These are phyloP conservation scores for Aspergillus nidulans DNA, from an alignment of 495 filamentous ascomycete species.

Conservation along the genomic window DNA sequence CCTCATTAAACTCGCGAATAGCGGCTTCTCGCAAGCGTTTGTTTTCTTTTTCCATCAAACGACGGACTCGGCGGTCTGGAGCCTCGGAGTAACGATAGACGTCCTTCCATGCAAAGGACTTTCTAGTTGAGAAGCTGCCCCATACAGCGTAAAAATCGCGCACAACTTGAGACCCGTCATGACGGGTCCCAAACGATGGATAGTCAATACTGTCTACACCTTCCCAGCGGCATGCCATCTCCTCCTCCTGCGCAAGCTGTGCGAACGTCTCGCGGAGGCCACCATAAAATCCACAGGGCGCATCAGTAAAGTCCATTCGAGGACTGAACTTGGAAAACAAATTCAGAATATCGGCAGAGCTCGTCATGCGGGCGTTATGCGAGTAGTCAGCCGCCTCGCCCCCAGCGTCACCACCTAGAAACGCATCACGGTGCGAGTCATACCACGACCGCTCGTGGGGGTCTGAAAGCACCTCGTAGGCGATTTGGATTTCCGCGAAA, in stretches of 20 bases:
- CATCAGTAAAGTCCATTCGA: conserved; percentile 72
- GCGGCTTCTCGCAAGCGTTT: conserved; percentile 76
- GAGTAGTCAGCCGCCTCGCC: conserved; percentile 49
- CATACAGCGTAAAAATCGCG: conserved; percentile 79
- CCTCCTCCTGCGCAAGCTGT: conserved; percentile 77
- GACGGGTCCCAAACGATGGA: conserved; percentile 71
- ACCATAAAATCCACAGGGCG: conserved; percentile 75
- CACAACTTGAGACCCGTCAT: conserved; percentile 65
- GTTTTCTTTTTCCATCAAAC: conserved; percentile 95
- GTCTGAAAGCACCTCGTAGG: conserved; percentile 93
- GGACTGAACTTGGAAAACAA: conserved; percentile 73
- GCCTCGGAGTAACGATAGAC: conserved; percentile 75
- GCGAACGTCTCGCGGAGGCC: conserved; percentile 70
- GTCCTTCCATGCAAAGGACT: conserved; percentile 88
- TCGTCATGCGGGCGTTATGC: conserved; percentile 65
- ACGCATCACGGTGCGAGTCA: conserved; percentile 84
- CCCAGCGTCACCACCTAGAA: conserved; percentile 57
- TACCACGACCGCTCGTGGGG: conserved; percentile 97
- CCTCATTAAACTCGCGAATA: conserved; percentile 86
- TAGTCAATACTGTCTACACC: conserved; percentile 56
- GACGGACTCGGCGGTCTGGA: conserved; percentile 75
- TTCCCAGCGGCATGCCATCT: conserved; percentile 64
- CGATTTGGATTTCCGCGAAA: conserved; percentile 88
- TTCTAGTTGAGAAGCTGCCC: conserved; percentile 76
- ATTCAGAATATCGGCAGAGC: conserved; percentile 66